Evolutionary conservation across 257 asterid genomes (phyloP), one percentile per base, ranked within the genome.

Genomic region (Ilex asprella): DNA sequence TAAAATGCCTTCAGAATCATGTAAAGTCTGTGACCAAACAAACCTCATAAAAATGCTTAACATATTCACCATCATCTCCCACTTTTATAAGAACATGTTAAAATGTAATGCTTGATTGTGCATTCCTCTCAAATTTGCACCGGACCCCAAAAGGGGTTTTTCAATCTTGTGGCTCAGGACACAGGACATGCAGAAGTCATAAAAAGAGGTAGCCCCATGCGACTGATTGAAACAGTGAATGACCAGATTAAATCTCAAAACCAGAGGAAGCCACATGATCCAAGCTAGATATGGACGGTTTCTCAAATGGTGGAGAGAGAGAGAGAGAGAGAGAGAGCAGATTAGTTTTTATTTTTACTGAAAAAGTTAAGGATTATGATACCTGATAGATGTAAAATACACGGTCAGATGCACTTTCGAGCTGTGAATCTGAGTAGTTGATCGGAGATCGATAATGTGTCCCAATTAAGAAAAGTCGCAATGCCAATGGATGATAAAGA

Each of bases 401-500:
- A 59, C 95, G 97, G 55, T 92, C 97, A 52, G 99, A 92, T 73
- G 97, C 91, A 77, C 82, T 85, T 74, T 92, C 99, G 68, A 92
- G 95, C 75, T 64, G 93, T 64, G 74, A 64, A 61, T 82, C 87
- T 30, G 97, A 89, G 82, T 89, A 92, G 72, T 92, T 92, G 67
- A 87, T 81, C 30, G 97, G 99, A 65, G 97, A 92, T 55, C 95
- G 88, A 72, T 92, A 92, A 75, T 92, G 99, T 60, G 97, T 84
- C 65, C 89, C 85, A 75, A 86, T 75, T 70, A 92, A 82, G 82
- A 92, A 92, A 77, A 85, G 82, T 75, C 96, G 80, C 58, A 92
- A 73, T 46, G 97, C 94, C 78, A 92, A 67, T 29, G 99, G 97
- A 79, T 92, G 99, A 76, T 89, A 92, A 49, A 83, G 74, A 68